Evolutionary conservation across 352 stramenopile genomes (phyloP), one percentile per base, ranked within the genome.

Genomic region (Phytophthora boehmeriae): DNA sequence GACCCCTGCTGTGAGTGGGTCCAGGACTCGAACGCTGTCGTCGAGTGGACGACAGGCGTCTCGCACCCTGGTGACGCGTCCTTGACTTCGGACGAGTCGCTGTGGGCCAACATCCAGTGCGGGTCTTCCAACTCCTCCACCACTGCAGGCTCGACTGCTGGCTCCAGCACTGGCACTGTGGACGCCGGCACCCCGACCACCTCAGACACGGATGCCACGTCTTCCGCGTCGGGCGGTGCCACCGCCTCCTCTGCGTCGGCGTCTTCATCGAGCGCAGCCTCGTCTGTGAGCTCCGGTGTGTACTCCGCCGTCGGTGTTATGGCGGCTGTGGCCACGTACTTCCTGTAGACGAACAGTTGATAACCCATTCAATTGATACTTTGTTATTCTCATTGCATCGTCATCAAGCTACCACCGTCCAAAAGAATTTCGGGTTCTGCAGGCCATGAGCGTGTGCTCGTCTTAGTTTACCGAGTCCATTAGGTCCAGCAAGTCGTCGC

Each of bases 401-500:
- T 30, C 25, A 30, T 30, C 25, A 30, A 6, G 6, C 25, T 6
- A 30, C 25, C 25, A 30, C 25, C 25, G 6, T 30, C 25, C 3
- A 30, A 30, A 8, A 8, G 3, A 30, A 6, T 8, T 30, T 30
- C 25, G 25, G 25, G 25, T 30, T 30, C n/a, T n/a, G n/a, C n/a
- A n/a, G 25, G 25, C 25, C 6, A 30, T 55, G 20, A 25, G 23
- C 13, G 9, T 9, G 34, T 46, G 25, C 20, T 36, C 20, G 30
- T 17, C 32, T 63, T 54, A 75, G 19, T 20, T 48, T n/a, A 73
- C 86, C 25, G 80, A 85, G 69, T 97, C 91, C 88, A 97, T 95
- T 54, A 97, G 81, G 23, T 91, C 79, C 1, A 97, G 81, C 52
- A 97, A 48, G 57, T 96, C 86, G 57, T 97, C 86, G 11, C 74